Base-by-base conservation (phyloP, 2,329 filamentous ascomycete species). In the Fusarium oligoseptatum region DNA sequence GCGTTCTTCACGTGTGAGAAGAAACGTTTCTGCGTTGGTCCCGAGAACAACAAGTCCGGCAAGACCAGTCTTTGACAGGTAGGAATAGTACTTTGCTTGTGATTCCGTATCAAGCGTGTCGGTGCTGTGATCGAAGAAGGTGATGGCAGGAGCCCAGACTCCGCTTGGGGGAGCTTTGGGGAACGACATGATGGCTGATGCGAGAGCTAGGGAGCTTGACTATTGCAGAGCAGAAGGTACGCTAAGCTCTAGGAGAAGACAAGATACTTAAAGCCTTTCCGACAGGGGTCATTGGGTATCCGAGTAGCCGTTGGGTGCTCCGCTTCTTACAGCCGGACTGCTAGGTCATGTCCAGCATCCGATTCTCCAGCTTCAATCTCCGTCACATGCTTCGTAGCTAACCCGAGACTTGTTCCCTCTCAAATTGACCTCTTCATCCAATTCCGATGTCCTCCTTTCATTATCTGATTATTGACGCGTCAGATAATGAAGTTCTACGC, bases 1-100 rank as follows among this genome's bases (percentile, higher is more conserved):
- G 60, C 90, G 87, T 81, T 92, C 90, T 74, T 89, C 87, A 24
- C 88, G 88, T 3, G 89, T 90, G 32, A 90, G 73, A 37, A 90
- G 84, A 77, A 89, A 89, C 12, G 88, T 85, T 76, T 90, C 88
- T 12, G 88, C 86, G 76, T 90, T 90, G 34, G 88, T 89, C 29
- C 88, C 88, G 29, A 89, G 83, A 60, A 89, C 84, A 11, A 89
- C 87, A 6, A 90, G 83, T 3, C 88, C 88, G 0, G 85, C 82
- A 3, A 90, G 83, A 1, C 87, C 87, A 1, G 85, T 85, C 15
- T 78, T 82, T 7, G 88, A 85, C 4, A 90, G 84, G 74, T 89
- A 88, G 2, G 83, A 73, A 78, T 86, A 89, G 78, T 89, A 90
- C 75, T 85, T 83, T 32, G 82, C 80, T 70, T 90, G 88, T 3